Base-by-base conservation (phyloP, 2,329 filamentous ascomycete species). In the Lachnellula cervina region DNA sequence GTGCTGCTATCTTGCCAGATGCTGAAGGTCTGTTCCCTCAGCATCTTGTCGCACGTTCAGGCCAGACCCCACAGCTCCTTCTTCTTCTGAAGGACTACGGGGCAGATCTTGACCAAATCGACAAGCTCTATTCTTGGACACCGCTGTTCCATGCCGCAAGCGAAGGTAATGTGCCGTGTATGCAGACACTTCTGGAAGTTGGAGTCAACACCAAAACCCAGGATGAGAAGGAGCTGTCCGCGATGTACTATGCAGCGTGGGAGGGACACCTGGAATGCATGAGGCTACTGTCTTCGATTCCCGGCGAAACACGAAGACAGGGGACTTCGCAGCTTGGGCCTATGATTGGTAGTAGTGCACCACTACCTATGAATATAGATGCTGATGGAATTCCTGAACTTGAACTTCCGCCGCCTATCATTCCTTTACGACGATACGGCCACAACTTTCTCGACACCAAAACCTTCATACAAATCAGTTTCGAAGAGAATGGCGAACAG, bases 371-470 rank as follows among this genome's bases (percentile, higher is more conserved):
- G 77, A 80, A 83, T 11, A 77, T 88, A 58, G 91, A 96, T 65
- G 82, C 82, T 0, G 93, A 97, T 72, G 89, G 89, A 1, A 99
- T 99, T 54, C 94, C 94, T 2, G 84, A 91, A 61, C 84, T 99
- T 34, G 92, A 93, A 63, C 79, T 99, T 13, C 94, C 94, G 21
- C 94, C 94, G 19, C 94, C 94, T 0, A 97, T 99, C 62, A 97
- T 99, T 62, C 94, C 94, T 0, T 79, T 97, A 48, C 84, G 94
- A 63, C 83, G 94, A 65, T 99, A 99, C 66, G 94, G 94, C 16
- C 94, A 99, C 75, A 99, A 97, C 72, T 99, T 99, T 78, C 79
- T 99, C 37, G 94, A 99, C 68, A 96, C 90, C 32, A 99, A 97
- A 75, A 96, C 92, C 0, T 95, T 97, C 61, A 86, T 99, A 13